Base-by-base conservation (phyloP, 2,329 filamentous ascomycete genomes). In the Diaporthe amygdali region DNA sequence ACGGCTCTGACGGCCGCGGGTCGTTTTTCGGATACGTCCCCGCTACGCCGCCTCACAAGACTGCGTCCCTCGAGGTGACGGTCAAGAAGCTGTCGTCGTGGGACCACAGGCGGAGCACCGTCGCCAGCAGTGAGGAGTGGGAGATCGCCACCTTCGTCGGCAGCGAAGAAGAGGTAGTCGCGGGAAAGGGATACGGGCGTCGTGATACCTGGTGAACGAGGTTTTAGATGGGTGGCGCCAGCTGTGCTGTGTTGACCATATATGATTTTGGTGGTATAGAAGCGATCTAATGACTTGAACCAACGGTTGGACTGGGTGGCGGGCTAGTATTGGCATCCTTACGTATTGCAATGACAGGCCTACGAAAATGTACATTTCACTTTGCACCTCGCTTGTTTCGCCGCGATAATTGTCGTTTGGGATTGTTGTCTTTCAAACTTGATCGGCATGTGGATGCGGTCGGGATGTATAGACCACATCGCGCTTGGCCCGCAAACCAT, bases 11-110 rank as follows among this genome's bases (percentile, higher is more conserved):
- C 20, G 59, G 37, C 25, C 20, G 47, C 17, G 47, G 41, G 2
- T 52, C 71, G 9, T 61, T 69, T 2, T 66, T 54, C 25, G 71
- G 70, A 20, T 59, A 66, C 52, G 49, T 61, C 47, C 70, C 70
- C 20, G 32, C 39, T 25, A 59, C 51, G 14, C 59, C 46, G 51
- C 55, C 64, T 25, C 46, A 44, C 49, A 51, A 64, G 27, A 59
- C 47, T 14, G 66, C 70, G 30, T 71, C 71, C 37, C 59, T 73
- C 22, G 70, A 74, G 66, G 47, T 73, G 51, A 63, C 71, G 46
- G 66, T 67, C 44, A 74, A 73, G 63, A 74, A 74, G 66, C 55
- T 66, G 49, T 37, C 71, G n/a, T 68, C 74, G 22, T 74, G 75
- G 71, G 74, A 74, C 70, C 70, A 72, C 7, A 69, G 73, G 17